Conservation (phyloP, 306 rosid genomes). For the Vigna unguiculata region DNA sequence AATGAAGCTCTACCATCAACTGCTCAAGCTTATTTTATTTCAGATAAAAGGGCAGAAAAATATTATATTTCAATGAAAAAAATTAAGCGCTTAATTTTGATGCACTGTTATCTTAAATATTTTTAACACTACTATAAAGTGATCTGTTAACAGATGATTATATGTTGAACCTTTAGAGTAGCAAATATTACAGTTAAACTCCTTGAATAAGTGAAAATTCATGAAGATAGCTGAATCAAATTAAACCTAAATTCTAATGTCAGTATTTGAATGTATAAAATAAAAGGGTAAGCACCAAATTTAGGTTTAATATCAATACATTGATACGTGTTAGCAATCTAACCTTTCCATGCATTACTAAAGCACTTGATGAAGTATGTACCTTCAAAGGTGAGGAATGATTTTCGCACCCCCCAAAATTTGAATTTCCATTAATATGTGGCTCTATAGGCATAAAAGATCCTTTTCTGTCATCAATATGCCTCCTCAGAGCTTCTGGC, state of each 20-base stretch:
- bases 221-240: conserved; percentile 4
- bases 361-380: conserved; percentile 48
- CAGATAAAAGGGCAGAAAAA: conserved; percentile 4
- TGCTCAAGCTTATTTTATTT: neutral
- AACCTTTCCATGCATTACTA: conserved; percentile 60
- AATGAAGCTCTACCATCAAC: neutral
- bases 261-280: conserved; percentile 10
- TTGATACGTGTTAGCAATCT: conserved; percentile 42
- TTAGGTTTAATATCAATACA: neutral
- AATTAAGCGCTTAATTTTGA: neutral
- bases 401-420: conserved; percentile 53
- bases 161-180: neutral
- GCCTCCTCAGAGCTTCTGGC: conserved; percentile 80
- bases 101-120: neutral
- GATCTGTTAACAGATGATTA: neutral
- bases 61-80: neutral
- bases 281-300: conserved; percentile 25
- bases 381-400: conserved; percentile 56
- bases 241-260: neutral
- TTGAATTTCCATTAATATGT: conserved; percentile 56
- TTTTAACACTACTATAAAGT: neutral
- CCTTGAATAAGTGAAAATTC: neutral
- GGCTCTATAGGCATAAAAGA: conserved; percentile 53
- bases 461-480: conserved; percentile 48
- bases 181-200: conserved; percentile 10